Conservation (phyloP, 2,329 filamentous ascomycete species). For the Pseudogymnoascus sp. region DNA sequence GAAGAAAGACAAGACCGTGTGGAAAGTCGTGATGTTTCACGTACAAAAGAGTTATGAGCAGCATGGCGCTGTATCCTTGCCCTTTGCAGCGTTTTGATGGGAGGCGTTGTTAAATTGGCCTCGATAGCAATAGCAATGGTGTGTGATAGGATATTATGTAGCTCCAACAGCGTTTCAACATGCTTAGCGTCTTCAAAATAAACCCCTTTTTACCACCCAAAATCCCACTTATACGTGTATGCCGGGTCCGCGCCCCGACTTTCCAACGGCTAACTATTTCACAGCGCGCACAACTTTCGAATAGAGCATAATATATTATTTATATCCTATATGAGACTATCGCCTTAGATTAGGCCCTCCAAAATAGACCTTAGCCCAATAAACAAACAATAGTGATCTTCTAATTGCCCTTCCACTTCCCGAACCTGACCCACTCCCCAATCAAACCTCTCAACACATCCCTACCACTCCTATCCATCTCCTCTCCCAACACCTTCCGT, state of each 20-base stretch:
- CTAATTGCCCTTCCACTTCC: slow-evolving; percentile 46
- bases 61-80: background rate
- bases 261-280: background rate
- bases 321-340: background rate
- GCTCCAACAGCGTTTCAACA: background rate
- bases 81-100: background rate
- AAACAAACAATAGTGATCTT: background rate
- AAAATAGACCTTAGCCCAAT: background rate
- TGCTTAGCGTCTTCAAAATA: background rate
- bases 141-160: background rate
- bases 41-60: background rate
- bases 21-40: background rate
- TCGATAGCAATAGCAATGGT: background rate
- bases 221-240: background rate
- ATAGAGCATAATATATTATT: background rate
- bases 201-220: background rate
- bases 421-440: slow-evolving; percentile 52
- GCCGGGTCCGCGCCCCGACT: background rate
- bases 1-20: background rate
- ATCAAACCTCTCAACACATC: slow-evolving; percentile 52
- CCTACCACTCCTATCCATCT: slow-evolving; percentile 50
- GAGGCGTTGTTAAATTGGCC: background rate
- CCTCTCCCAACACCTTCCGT: slow-evolving; percentile 50
- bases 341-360: background rate
- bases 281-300: background rate